Evolutionary conservation across 768 basidiomycete genomes (phyloP).

Genomic region (Myochromella boudieri): DNA sequence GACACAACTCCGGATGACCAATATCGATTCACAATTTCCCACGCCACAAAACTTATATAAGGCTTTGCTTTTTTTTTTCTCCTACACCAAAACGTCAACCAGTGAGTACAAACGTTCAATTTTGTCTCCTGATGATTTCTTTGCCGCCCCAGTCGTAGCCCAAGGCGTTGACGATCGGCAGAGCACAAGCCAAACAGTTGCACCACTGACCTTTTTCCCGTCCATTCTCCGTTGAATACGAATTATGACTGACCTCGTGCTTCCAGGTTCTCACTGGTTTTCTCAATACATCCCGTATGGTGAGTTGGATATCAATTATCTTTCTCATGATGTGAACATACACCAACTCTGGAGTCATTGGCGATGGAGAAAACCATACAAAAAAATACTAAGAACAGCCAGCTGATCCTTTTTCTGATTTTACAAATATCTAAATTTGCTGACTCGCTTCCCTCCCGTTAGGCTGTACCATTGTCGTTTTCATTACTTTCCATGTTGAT

Average conservation of each 20-base stretch:
- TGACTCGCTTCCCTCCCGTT: slow-evolving; percentile 9
- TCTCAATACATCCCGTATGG: too few relatives aligned
- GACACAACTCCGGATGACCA: slow-evolving; percentile 26
- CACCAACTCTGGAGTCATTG: slow-evolving; percentile 44
- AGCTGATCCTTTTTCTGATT: slow-evolving; percentile 40
- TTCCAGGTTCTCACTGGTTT: too few relatives aligned
- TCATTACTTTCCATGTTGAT: too few relatives aligned
- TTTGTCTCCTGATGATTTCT: slow-evolving; percentile 52
- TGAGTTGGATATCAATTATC: slow-evolving; percentile 12
- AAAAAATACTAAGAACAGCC: slow-evolving; percentile 63
- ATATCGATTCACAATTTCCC: slow-evolving; percentile 26
- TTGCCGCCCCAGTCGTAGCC: slow-evolving; percentile 80
- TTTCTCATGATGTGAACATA: slow-evolving; percentile 43
- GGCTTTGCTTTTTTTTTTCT: slow-evolving; percentile 21
- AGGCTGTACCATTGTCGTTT: too few relatives aligned
- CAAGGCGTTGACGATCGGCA: slow-evolving; percentile 61
- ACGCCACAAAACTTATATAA: slow-evolving; percentile 21
- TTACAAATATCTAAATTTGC: not conserved
- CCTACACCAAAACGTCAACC: slow-evolving; percentile 3
- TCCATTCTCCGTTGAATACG: too few relatives aligned
- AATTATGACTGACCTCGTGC: too few relatives aligned
- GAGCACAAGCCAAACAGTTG: slow-evolving; percentile 72
- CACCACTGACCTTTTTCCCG: slow-evolving; percentile 49
- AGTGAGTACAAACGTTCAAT: slow-evolving; percentile 28
- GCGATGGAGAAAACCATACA: slow-evolving; percentile 41